Base-by-base conservation (phyloP, 768 basidiomycete species). In the Rubroboletus pulcherrimus region DNA sequence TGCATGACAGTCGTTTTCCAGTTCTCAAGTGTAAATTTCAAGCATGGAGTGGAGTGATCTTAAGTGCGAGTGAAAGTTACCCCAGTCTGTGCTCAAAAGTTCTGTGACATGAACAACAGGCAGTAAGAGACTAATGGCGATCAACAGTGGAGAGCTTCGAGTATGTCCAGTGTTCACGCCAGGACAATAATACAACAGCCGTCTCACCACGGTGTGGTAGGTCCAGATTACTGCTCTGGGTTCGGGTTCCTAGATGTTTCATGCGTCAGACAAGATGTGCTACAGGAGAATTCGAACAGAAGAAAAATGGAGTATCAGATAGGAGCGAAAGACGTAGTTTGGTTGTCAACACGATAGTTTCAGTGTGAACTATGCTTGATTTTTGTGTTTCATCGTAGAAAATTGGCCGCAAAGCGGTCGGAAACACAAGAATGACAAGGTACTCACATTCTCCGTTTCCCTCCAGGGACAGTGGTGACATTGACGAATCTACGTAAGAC, bases 241-340 rank as follows among this genome's bases (percentile, higher is more conserved):
- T 58, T 65, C n/a, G 48, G 54, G 10, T 66, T 66, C 65, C 62
- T 66, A 43, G 1, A 21, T 8, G n/a, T 5, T 30, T 45, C 17
- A 12, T n/a, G 7, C 9, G 35, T 66, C 55, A 64, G 61, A 41
- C 5, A 47, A 21, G 19, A 29, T 11, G 7, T 15, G 3, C n/a
- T 7, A 43, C 39, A 51, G 2, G 15, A 33, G 3, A 33, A 9
- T 34, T 31, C 2, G 31, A 31, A 24, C 7, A 17, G 15, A 24
- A 39, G 26, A 37, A 44, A 40, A 21, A 34, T 7, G n/a, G 45
- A n/a, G 10, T 58, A 74, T 95, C 93, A 95, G 92, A 95, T 95
- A 95, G 93, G 92, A 95, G 93, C 93, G 93, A 95, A 95, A 95
- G 93, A 97, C 92, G 73, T 83, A 91, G 86, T 63, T 79, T 83